phyloP scores from a whole-genome alignment of 140 eudicot genomes.

The Cichorium intybus region DNA sequence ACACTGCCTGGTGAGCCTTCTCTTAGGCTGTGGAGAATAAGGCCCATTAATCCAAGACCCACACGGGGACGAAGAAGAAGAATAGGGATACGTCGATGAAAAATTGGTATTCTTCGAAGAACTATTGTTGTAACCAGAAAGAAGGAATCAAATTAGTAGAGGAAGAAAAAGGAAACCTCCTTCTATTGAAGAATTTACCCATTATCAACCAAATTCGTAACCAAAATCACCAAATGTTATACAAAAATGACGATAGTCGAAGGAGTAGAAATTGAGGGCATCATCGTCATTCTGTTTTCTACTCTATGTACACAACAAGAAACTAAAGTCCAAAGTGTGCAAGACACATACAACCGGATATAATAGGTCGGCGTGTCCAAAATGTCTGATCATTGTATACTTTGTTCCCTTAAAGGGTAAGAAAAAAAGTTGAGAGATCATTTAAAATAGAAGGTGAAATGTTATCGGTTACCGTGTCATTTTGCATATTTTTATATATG shows the following conservation, averaged over 20 bases:
- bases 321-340: constrained; percentile 36
- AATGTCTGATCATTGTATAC: too few relatives aligned
- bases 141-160: constrained; percentile 27
- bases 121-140: too few relatives aligned
- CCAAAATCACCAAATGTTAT: background rate
- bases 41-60: constrained; percentile 8
- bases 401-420: too few relatives aligned
- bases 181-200: constrained; percentile 33
- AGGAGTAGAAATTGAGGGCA: background rate
- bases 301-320: constrained; percentile 15
- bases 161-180: constrained; percentile 33
- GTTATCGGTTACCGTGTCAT: too few relatives aligned
- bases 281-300: background rate
- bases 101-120: constrained; percentile 12
- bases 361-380: too few relatives aligned
- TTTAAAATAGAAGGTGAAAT: too few relatives aligned
- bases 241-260: background rate
- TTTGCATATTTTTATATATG: too few relatives aligned
- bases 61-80: constrained; percentile 30
- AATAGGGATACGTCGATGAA: constrained; percentile 20
- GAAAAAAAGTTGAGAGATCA: too few relatives aligned
- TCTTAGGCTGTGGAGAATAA: constrained; percentile 34
- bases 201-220: constrained; percentile 16
- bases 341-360: too few relatives aligned
- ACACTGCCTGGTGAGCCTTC: constrained; percentile 50